Conservation (phyloP, 495 filamentous ascomycete species). For the Aspergillus nidulans region DNA sequence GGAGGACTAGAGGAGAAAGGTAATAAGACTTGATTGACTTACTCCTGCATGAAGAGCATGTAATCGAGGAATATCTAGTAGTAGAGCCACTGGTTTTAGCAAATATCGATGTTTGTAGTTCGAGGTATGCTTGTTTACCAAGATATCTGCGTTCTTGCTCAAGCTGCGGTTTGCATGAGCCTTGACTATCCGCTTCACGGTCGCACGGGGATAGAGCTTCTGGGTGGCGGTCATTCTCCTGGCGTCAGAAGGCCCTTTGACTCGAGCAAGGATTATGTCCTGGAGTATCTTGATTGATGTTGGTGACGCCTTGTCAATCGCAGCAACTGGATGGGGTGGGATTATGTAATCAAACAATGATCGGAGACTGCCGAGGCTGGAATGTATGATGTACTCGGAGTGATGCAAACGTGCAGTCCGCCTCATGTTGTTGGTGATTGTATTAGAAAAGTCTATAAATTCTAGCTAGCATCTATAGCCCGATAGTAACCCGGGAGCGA, state of each 20-base stretch:
- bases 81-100: constrained; percentile 8
- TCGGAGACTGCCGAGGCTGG: no score
- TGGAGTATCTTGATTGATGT: no score
- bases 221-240: constrained; percentile 43
- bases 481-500: constrained; percentile 12
- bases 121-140: constrained; percentile 52
- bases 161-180: constrained; percentile 75
- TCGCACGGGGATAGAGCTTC: constrained; percentile 79
- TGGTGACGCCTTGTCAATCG: neutral
- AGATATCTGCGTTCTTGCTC: constrained; percentile 81
- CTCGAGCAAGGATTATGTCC: neutral
- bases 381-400: no score
- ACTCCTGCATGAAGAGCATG: constrained; percentile 87
- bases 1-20: neutral
- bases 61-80: constrained; percentile 82
- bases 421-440: no score
- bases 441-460: neutral
- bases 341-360: no score
- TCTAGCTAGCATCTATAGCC: neutral
- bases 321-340: no score
- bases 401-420: no score
- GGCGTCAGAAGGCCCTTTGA: neutral
- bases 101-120: neutral
- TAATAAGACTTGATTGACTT: constrained; percentile 16
- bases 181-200: constrained; percentile 83